Base-by-base conservation (phyloP, 768 basidiomycete genomes). In the Hericium coralloides region DNA sequence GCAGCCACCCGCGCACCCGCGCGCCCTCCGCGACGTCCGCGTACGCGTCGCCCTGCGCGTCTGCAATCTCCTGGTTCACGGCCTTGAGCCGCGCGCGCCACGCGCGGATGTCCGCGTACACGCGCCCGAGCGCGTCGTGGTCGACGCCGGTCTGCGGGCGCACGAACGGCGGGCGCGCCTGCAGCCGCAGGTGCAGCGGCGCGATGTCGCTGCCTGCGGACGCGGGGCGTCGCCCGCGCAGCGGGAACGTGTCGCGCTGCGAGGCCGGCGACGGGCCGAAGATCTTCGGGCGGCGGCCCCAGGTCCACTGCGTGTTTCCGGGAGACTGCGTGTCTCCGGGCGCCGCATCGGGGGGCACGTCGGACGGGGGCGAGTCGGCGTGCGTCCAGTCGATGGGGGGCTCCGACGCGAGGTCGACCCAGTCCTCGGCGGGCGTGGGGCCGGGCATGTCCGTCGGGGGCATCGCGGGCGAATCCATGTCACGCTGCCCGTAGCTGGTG, bases 51-150 rank as follows among this genome's bases (percentile, higher is more conserved):
- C 74, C 72, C 69, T 92, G 90, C 17, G 78, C 76, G 15, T 84
- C 80, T n/a, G 75, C 73, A 59, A 92, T 90, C 65, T 88, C 85
- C 9, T 72, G 70, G 66, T 92, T 91, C 66, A 91, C 85, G 14
- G 73, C 72, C 71, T 90, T 89, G 41, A 92, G 72, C 59, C 74
- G 76, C 20, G 83, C 79, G 38, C 89, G 78, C 82, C 85, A 87
- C 55, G 76, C 73, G 31, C 81, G 82, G 64, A 91, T 91, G 55
- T 84, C 82, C 17, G 74, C 66, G 65, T 91, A 92, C 18, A 88
- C 81, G 6, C 72, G 66, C 8, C 82, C 83, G 10, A 90, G 79
- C 55, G 82, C 76, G 31, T 82, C 80, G 53, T 82, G 87, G 62
- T 84, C 76, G 36, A 89, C 67, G 7, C 85, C 86, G 10, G 87